Conservation (phyloP, 768 basidiomycete genomes). For the Flagelloscypha sp. region DNA sequence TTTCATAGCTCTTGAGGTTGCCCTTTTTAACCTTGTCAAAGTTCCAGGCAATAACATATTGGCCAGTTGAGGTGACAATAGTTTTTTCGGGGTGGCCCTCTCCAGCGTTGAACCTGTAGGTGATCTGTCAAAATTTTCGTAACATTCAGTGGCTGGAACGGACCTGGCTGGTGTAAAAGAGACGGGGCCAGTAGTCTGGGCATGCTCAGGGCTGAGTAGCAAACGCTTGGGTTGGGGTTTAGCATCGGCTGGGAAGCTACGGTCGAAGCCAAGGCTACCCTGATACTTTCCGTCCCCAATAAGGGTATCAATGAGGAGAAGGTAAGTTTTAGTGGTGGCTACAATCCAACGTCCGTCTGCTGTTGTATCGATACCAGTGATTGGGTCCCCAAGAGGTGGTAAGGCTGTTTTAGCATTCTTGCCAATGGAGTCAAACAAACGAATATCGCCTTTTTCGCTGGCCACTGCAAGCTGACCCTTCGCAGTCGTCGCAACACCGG, state of each 20-base stretch:
- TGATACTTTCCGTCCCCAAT: slow-evolving; percentile 86
- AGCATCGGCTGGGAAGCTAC: slow-evolving; percentile 88
- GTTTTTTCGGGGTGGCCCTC: slow-evolving; percentile 86
- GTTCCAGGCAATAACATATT: slow-evolving; percentile 95
- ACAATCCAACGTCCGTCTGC: slow-evolving; percentile 92
- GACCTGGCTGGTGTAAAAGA: slow-evolving; percentile 92
- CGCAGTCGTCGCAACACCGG: slow-evolving; percentile 83
- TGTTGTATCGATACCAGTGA: slow-evolving; percentile 89
- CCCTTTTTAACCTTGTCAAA: slow-evolving; percentile 94
- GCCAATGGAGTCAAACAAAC: slow-evolving; percentile 90
- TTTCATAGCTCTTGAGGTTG: slow-evolving; percentile 84
- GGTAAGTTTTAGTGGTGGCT: slow-evolving; percentile 90
- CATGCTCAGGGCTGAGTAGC: slow-evolving; percentile 85
- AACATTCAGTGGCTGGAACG: too few relatives aligned
- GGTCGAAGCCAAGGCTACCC: slow-evolving; percentile 82
- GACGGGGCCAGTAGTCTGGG: slow-evolving; percentile 85
- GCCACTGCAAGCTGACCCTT: slow-evolving; percentile 85
- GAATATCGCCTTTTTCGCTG: slow-evolving; percentile 93
- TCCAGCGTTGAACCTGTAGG: slow-evolving; percentile 81
- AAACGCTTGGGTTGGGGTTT: slow-evolving; percentile 88
- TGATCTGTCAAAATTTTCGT: too few relatives aligned
- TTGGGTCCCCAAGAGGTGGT: slow-evolving; percentile 91
- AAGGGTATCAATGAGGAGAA: slow-evolving; percentile 89
- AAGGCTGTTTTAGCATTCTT: slow-evolving; percentile 99
- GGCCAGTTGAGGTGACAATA: slow-evolving; percentile 90